A percentile compares a stretch with the other conserved stretches of the same genome.
Conservation (phyloP, 345 rosid genomes). For the Populus ilicifolia region DNA sequence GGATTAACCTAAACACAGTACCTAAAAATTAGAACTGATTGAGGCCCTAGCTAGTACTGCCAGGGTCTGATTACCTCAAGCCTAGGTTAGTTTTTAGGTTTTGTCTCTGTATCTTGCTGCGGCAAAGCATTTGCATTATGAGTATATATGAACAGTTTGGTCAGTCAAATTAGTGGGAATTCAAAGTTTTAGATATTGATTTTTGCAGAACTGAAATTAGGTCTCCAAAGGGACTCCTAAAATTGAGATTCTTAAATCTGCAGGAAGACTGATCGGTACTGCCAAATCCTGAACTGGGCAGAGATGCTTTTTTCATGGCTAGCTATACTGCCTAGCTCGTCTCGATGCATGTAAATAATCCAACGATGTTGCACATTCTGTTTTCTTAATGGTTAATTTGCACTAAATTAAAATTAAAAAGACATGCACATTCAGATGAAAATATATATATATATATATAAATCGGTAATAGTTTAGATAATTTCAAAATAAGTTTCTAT, state of each 20-base stretch:
- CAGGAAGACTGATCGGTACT: too few species aligned
- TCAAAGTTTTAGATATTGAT: not conserved
- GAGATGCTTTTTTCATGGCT: not conserved
- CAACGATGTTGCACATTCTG: not conserved
- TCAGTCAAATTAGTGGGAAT: not conserved
- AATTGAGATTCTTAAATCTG: too few species aligned
- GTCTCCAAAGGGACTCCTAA: not conserved
- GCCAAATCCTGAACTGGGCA: not conserved
- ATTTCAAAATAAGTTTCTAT: too few species aligned
- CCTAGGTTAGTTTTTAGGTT: slow-evolving; percentile 11
- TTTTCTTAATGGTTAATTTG: not conserved
- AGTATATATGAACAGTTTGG: not conserved
- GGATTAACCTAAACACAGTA: slow-evolving; percentile 4
- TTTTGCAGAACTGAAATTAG: not conserved
- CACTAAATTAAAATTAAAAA: too few species aligned
- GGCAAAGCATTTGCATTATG: not conserved
- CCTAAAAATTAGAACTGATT: too few species aligned
- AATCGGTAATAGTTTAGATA: too few species aligned
- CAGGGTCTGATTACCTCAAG: not conserved
- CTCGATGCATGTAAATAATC: not conserved
- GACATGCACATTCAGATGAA: too few species aligned
- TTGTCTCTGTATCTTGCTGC: slow-evolving; percentile 1
- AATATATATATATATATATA: too few species aligned
- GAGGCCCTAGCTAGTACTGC: not conserved
- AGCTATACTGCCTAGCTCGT: not conserved